Conservation (phyloP, 2,329 filamentous ascomycete species). For the Ophiostoma triangulosporum region DNA sequence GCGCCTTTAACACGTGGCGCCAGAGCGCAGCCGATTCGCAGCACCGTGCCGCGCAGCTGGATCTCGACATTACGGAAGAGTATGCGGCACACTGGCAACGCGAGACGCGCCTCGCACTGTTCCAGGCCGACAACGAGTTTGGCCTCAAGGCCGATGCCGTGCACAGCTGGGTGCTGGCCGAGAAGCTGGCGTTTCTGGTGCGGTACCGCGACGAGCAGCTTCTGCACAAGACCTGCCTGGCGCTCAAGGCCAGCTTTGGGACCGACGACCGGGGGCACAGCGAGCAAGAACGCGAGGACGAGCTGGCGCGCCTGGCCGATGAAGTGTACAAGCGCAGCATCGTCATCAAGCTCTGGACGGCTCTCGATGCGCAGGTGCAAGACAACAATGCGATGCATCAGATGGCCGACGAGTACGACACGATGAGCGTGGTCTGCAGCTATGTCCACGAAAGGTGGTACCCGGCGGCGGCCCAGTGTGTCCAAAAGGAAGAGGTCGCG, state of each 20-base stretch:
- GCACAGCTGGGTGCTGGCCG: conserved; percentile 18
- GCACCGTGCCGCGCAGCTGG: conserved; percentile 1
- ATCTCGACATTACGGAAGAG: conserved; percentile 11
- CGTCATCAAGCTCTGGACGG: background rate
- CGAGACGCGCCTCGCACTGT: conserved; percentile 16
- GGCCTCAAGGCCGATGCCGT: conserved; percentile 14
- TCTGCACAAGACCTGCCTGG: background rate
- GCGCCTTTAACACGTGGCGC: background rate
- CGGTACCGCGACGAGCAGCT: conserved; percentile 16
- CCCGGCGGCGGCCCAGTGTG: conserved; percentile 2
- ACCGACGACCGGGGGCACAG: background rate
- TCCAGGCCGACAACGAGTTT: conserved; percentile 11
- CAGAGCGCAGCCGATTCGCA: background rate
- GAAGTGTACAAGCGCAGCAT: conserved; percentile 1
- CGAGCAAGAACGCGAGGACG: background rate
- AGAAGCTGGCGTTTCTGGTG: conserved; percentile 17
- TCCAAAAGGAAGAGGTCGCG: conserved; percentile 8
- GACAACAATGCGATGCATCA: background rate
- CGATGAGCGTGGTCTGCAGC: too few species aligned
- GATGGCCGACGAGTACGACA: too few species aligned
- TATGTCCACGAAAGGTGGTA: too few species aligned
- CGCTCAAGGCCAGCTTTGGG: background rate
- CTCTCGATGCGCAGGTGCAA: background rate
- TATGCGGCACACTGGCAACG: conserved; percentile 18
- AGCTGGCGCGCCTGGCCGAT: background rate